Conservation (phyloP, 805 yeast species). For the Candida pseudofarinosa region DNA sequence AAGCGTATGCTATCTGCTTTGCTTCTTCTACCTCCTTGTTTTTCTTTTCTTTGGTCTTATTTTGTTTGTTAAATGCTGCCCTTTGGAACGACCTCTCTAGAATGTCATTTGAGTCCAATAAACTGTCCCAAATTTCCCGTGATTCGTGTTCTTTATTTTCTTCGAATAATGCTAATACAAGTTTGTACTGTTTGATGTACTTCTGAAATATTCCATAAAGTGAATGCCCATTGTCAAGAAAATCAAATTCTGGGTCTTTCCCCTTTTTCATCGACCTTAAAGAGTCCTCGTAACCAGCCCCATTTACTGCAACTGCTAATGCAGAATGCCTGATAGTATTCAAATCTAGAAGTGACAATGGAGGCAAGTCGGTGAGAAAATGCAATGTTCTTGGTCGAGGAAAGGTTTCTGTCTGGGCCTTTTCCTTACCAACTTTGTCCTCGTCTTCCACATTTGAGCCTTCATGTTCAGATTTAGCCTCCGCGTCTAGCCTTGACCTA, state of each 20-base stretch:
- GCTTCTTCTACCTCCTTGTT: conserved; percentile 35
- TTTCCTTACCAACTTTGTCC: conserved; percentile 3
- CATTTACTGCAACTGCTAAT: conserved; percentile 58
- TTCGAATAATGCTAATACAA: conserved; percentile 14
- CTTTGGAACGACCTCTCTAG: conserved; percentile 48
- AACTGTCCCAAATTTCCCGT: conserved; percentile 5
- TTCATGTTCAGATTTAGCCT: conserved; percentile 7
- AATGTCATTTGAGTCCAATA: conserved; percentile 27
- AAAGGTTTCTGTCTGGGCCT: conserved; percentile 20
- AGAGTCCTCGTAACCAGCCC: conserved; percentile 34
- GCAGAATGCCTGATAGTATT: conserved; percentile 74
- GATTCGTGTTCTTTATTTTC: conserved; percentile 8
- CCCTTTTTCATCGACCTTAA: conserved; percentile 35
- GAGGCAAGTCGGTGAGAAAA: conserved; percentile 26
- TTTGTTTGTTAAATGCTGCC: conserved; percentile 49
- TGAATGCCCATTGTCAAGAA: conserved; percentile 58
- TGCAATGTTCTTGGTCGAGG: conserved; percentile 17
- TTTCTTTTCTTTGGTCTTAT: conserved; percentile 24
- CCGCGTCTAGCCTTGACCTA: conserved; percentile 37
- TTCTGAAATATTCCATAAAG: conserved; percentile 47
- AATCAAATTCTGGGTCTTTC: conserved; percentile 57
- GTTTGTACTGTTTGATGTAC: conserved; percentile 54
- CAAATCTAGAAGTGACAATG: conserved; percentile 58
- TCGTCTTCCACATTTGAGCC: not conserved
- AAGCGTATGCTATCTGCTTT: conserved; percentile 52